Evolutionary conservation across 345 rosid genomes (phyloP).

Genomic region (Arabis hirsuta): DNA sequence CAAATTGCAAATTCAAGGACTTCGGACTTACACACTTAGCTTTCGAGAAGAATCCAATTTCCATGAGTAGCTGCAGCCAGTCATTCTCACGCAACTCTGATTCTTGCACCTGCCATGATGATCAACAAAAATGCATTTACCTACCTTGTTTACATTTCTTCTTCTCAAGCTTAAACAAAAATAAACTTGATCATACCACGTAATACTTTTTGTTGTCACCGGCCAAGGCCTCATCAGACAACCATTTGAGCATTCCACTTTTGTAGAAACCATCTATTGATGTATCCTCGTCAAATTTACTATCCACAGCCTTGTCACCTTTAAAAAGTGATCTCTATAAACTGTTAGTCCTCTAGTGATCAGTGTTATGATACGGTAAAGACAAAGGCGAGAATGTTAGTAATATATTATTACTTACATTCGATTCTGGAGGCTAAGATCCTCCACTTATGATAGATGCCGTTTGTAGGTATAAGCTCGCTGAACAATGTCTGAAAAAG

Average conservation of each 20-base stretch:
- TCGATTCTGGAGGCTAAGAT: conserved; percentile 1
- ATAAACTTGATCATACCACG: conserved; percentile 19
- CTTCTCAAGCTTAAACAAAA: not conserved
- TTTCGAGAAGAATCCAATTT: conserved; percentile 1
- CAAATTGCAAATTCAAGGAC: not conserved
- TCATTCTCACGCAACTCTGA: conserved; percentile 22
- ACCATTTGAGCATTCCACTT: conserved; percentile 9
- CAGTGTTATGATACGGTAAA: not conserved
- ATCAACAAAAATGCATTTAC: not conserved
- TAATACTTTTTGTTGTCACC: not conserved
- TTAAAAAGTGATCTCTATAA: conserved; percentile 4
- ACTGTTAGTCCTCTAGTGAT: conserved; percentile 2
- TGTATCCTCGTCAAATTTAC: not conserved
- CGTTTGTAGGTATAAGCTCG: not conserved
- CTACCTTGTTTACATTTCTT: not conserved
- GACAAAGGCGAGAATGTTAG: not conserved
- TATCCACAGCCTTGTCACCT: not conserved
- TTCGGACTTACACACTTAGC: not conserved
- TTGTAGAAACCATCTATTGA: conserved; percentile 6
- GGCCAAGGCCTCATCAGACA: conserved; percentile 9
- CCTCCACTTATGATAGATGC: not conserved
- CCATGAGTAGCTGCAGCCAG: conserved; percentile 19
- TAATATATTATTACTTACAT: conserved; percentile 1
- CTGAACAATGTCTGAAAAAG: not conserved
- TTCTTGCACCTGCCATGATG: conserved; percentile 17